Evolutionary conservation across 768 basidiomycete species (phyloP), one percentile per base, ranked within the genome.

Genomic region (Auriscalpium vulgare): DNA sequence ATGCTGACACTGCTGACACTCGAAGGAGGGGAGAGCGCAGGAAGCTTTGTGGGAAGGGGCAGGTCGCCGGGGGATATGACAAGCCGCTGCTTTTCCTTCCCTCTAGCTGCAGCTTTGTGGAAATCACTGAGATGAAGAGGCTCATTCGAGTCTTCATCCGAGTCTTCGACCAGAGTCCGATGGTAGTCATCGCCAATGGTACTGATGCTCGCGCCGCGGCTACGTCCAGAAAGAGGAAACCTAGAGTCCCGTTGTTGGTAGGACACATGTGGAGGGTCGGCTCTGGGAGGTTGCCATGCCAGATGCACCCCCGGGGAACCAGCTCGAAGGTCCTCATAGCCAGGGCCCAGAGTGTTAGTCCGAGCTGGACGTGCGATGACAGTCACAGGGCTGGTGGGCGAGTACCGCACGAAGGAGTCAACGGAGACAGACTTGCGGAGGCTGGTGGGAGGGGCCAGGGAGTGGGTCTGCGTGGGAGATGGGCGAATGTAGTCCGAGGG

Each of bases 391-490:
- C 61, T 70, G 69, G 64, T 74, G 73, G 57, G 59, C 8, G 59
- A 34, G 35, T 57, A 61, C 37, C 72, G 73, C 50, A 80, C 77
- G 67, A 90, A 85, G 10, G 88, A 90, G 68, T 90, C 88, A 57
- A 84, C 87, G 19, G 88, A 90, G 57, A 86, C 70, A 34, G 87
- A 85, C 72, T 89, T 89, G 63, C 86, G 79, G 54, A 90, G 78
- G 73, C 70, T 29, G 74, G 74, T 71, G 19, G 74, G 64, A 19
- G 73, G 69, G 46, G 64, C 57, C 54, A 70, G 66, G 53, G 71
- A 65, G 38, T 69, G 65, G 37, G 57, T 55, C 36, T 57, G 56
- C 29, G 51, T 47, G 37, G 47, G 52, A 7, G 62, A 57, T 19
- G 63, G 56, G 47, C 66, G 64, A 53, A 62, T 53, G 49, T 64